Base-by-base conservation (phyloP, 169 alveolate genomes). In the Plasmodium vinckei region DNA sequence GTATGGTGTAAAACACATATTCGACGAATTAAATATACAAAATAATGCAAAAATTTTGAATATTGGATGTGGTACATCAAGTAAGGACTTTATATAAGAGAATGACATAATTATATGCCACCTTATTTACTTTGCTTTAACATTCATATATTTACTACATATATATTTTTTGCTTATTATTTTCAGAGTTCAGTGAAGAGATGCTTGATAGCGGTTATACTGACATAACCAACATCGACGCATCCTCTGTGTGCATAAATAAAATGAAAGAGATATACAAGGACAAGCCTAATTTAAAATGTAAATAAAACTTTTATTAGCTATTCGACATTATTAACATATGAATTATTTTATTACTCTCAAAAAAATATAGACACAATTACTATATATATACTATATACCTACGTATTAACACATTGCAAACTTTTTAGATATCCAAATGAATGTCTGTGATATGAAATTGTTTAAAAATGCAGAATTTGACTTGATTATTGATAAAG, bases 401-500 rank as follows among this genome's bases (percentile, higher is more conserved):
- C 44, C n/a, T 13, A 23, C 51, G 27, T 21, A n/a, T 68, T 21
- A 2, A 21, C 77, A 23, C 61, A 25, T 47, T 17, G 17, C 7
- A 5, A 64, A 63, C 9, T 33, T 17, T 70, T 44, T 59, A 79
- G 89, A 79, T 17, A 65, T 65, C 17, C 46, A 65, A 79, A 79
- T 79, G 89, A 67, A 79, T 21, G 89, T 79, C 4, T 79, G 89
- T 47, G 89, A 79, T 59, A 79, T 79, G 89, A 77, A 64, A 47
- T 65, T 75, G 57, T 91, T 73, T 64, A 60, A 67, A 69, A 94
- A 59, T 49, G 90, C 47, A 61, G 82, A 90, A 15, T 93, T 88
- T 63, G 96, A 93, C 67, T 42, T 88, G 12, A 69, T 91, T 65
- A 89, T 93, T n/a, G 96, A 93, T 89, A 93, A 93, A 72, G 96